A percentile compares a stretch with the other conserved stretches of the same genome.
Conservation (phyloP, 345 rosid genomes). For the Acer saccharum region DNA sequence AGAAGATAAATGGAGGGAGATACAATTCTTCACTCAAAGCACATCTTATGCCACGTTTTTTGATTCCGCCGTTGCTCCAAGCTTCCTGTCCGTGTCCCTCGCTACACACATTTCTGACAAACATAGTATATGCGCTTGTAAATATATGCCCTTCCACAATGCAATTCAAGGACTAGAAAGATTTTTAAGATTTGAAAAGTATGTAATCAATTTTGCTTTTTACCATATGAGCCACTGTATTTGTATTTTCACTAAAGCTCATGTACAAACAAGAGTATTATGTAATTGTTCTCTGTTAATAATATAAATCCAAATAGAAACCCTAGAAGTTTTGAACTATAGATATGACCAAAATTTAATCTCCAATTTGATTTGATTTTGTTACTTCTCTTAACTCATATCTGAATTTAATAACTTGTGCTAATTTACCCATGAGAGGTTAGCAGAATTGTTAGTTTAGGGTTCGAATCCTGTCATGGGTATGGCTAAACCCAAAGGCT, state of each 20-base stretch:
- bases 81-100: not conserved
- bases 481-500: too few relatives aligned
- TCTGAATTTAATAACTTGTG: too few relatives aligned
- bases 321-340: not conserved
- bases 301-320: not conserved
- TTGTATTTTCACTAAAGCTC: not conserved
- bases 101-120: slow-evolving; percentile 10
- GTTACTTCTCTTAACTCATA: too few relatives aligned
- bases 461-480: too few relatives aligned
- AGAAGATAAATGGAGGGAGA: not conserved
- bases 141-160: slow-evolving; percentile 24
- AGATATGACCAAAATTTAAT: not conserved
- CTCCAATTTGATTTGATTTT: not conserved
- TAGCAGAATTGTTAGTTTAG: too few relatives aligned
- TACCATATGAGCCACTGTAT: not conserved
- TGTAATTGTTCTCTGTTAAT: slow-evolving; percentile 4
- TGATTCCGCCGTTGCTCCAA: slow-evolving; percentile 11
- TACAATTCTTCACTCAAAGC: not conserved
- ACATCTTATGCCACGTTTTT: not conserved
- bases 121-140: slow-evolving; percentile 31
- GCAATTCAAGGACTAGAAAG: slow-evolving; percentile 21
- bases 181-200: slow-evolving; percentile 2
- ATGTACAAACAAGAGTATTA: not conserved
- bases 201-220: slow-evolving; percentile 18
- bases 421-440: too few relatives aligned